Percentiles rank a stretch among this genome's conserved stretches.
Conservation (phyloP, 192 early-diverging fungal genomes). For the Podila minutissima region DNA sequence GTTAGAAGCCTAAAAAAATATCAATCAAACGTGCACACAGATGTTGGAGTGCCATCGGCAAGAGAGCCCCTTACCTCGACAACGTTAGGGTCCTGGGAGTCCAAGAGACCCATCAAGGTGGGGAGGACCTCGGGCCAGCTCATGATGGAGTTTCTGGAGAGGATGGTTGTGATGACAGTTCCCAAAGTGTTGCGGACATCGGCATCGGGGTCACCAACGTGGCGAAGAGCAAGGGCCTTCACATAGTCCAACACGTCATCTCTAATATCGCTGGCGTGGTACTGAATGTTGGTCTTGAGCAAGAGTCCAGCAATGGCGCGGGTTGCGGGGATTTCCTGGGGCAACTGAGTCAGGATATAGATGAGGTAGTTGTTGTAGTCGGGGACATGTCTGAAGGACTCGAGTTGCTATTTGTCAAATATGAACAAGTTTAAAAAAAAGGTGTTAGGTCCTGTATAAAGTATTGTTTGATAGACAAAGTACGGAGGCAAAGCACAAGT, state of each 20-base stretch:
- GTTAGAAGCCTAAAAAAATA: not conserved
- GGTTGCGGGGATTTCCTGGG: conserved; percentile 69
- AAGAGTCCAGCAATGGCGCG: conserved; percentile 88
- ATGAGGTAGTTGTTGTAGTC: conserved; percentile 94
- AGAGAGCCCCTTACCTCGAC: conserved; percentile 73
- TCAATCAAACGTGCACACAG: too few species aligned
- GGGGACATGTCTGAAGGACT: conserved; percentile 79
- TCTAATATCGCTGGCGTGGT: conserved; percentile 60
- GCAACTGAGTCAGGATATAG: conserved; percentile 83
- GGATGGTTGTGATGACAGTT: conserved; percentile 89
- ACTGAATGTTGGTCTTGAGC: conserved; percentile 80
- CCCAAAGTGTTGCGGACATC: conserved; percentile 85
- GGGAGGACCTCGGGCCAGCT: conserved; percentile 89
- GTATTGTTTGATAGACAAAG: too few species aligned
- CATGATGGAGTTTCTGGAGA: conserved; percentile 71
- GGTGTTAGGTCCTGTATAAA: not conserved
- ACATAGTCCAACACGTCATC: conserved; percentile 74
- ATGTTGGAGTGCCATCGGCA: not conserved
- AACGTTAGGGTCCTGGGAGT: conserved; percentile 71
- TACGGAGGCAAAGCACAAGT: too few species aligned
- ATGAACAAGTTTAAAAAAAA: not conserved
- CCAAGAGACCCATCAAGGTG: conserved; percentile 81
- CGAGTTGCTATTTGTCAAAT: conserved; percentile 65
- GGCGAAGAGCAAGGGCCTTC: conserved; percentile 59
- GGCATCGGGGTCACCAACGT: conserved; percentile 74